These are phyloP conservation scores for Phalaenopsis hybrid DNA, from an alignment of 116 monocot genomes.

Conservation along the genomic window DNA sequence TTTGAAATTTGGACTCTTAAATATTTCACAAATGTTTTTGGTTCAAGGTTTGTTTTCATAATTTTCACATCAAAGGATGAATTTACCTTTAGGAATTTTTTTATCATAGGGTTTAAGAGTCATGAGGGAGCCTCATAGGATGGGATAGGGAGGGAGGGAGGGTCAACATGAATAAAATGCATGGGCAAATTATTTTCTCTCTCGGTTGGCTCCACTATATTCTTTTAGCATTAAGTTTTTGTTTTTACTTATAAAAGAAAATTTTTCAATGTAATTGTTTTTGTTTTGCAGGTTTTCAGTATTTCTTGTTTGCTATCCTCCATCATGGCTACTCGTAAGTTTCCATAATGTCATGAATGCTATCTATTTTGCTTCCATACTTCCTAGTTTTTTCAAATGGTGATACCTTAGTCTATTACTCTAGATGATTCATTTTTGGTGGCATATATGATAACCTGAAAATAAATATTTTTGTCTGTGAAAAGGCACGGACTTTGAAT, in stretches of 20 bases:
- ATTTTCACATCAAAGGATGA: too few species aligned
- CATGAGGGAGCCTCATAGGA: too few species aligned
- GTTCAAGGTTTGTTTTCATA: too few species aligned
- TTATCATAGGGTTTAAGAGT: too few species aligned
- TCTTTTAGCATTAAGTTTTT: neutral
- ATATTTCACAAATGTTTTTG: too few species aligned
- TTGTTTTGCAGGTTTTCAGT: neutral
- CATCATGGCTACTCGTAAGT: constrained; percentile 12
- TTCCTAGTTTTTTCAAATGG: neutral
- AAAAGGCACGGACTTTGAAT: neutral
- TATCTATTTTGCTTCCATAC: neutral
- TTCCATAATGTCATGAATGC: neutral
- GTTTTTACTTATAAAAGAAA: neutral
- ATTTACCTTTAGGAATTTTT: too few species aligned
- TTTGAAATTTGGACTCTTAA: too few species aligned
- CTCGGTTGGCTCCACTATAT: neutral
- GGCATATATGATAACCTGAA: too few species aligned
- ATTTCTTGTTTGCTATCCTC: neutral
- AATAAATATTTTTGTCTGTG: neutral
- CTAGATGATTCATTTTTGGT: too few species aligned
- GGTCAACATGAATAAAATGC: too few species aligned
- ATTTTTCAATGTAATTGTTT: neutral
- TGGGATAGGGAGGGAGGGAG: too few species aligned
- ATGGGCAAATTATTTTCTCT: too few species aligned
- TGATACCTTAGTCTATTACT: neutral